These are phyloP conservation scores for Solanum aculeatissimum DNA, from an alignment of 305 asterid species.

Conservation along the genomic window DNA sequence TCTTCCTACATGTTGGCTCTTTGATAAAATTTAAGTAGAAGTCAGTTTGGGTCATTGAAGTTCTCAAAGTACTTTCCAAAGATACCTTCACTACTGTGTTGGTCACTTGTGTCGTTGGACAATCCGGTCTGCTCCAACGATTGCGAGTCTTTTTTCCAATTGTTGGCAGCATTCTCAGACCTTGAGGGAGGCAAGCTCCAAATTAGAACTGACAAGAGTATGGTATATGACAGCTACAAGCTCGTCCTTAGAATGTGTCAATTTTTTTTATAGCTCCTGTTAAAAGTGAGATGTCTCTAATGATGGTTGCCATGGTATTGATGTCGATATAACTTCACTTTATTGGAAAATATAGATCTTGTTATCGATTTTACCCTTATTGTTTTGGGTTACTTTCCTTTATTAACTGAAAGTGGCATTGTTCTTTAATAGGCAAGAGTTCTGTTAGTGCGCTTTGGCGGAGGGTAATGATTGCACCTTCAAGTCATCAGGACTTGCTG, in stretches of 20 bases:
- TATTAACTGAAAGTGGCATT: neutral
- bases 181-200: neutral
- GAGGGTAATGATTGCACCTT: slow-evolving; percentile 57
- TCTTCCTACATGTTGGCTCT: neutral
- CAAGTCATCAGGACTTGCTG: slow-evolving; percentile 50
- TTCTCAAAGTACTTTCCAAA: neutral
- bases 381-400: neutral
- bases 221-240: neutral
- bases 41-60: neutral
- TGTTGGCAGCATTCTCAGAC: neutral
- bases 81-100: neutral
- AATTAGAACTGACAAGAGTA: neutral
- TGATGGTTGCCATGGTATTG: neutral
- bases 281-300: neutral
- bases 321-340: neutral
- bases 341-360: neutral
- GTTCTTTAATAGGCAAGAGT: slow-evolving; percentile 39
- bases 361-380: neutral
- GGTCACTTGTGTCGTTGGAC: neutral
- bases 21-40: neutral
- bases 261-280: neutral
- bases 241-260: neutral
- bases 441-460: slow-evolving; percentile 79
- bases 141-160: neutral
- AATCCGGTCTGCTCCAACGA: neutral